phyloP scores from a whole-genome alignment of 768 basidiomycete genomes.

The Leccinum disarticulatum region DNA sequence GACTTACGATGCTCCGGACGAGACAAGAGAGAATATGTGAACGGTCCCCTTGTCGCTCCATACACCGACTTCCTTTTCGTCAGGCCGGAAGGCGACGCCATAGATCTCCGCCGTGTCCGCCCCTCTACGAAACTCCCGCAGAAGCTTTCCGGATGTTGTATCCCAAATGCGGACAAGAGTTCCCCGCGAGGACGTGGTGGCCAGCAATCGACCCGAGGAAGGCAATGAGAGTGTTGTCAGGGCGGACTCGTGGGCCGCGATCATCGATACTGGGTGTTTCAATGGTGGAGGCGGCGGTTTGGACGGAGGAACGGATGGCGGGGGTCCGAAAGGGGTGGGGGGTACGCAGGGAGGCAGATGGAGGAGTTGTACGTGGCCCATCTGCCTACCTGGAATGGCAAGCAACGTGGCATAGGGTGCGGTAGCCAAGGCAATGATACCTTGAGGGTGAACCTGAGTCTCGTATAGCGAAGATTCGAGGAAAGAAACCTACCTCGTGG shows the following conservation, averaged over 20 bases:
- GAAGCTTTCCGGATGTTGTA: constrained; percentile 63
- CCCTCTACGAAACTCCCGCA: constrained; percentile 81
- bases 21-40: constrained; percentile 78
- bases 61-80: constrained; percentile 83
- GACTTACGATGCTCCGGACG: constrained; percentile 66
- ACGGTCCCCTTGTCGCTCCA: constrained; percentile 97
- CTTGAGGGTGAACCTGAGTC: constrained; percentile 38
- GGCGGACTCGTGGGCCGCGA: constrained; percentile 79
- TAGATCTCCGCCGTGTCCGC: constrained; percentile 91
- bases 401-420: constrained; percentile 77
- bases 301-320: constrained; percentile 48
- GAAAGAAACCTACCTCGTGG: constrained; percentile 56
- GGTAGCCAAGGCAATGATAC: constrained; percentile 79
- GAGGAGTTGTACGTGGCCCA: constrained; percentile 85
- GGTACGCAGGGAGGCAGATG: constrained; percentile 79
- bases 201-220: constrained; percentile 74
- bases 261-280: constrained; percentile 74
- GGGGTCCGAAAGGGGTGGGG: constrained; percentile 56
- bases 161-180: constrained; percentile 91
- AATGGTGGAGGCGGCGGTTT: constrained; percentile 56
- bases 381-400: constrained; percentile 80
- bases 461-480: constrained; percentile 2
- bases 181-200: constrained; percentile 81
- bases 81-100: constrained; percentile 83
- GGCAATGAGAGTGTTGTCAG: constrained; percentile 78